Percentiles rank a stretch among this genome's conserved stretches.
Evolutionary conservation across 768 basidiomycete genomes (phyloP).

Genomic region (Saitozyma podzolica): DNA sequence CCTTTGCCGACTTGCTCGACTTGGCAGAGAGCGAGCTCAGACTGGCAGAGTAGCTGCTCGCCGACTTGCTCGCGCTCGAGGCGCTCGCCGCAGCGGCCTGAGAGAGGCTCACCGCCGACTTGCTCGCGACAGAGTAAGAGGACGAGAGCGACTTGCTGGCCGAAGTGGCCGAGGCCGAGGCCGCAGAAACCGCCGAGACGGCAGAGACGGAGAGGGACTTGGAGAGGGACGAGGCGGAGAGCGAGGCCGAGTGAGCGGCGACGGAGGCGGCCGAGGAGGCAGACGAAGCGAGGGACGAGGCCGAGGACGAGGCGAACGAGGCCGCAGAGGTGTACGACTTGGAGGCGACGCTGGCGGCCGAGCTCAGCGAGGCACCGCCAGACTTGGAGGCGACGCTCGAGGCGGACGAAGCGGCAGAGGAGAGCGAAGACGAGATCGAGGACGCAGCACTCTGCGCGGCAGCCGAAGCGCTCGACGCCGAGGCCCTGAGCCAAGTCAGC

Average conservation of each 20-base stretch:
- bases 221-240: conserved; percentile 41
- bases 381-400: conserved; percentile 46
- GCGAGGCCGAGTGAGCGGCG: conserved; percentile 40
- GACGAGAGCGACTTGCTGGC: conserved; percentile 34
- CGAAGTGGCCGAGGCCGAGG: conserved; percentile 32
- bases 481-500: conserved; percentile 34
- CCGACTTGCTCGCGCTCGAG: conserved; percentile 22
- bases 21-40: conserved; percentile 44
- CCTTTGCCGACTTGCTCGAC: conserved; percentile 47
- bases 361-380: conserved; percentile 34
- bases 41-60: conserved; percentile 39
- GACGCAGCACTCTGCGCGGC: conserved; percentile 43
- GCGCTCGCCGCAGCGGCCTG: conserved; percentile 34
- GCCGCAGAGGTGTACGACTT: conserved; percentile 48
- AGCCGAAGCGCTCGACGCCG: conserved; percentile 46
- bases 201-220: conserved; percentile 39
- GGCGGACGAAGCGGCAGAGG: conserved; percentile 44
- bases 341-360: conserved; percentile 46
- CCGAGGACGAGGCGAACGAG: conserved; percentile 45
- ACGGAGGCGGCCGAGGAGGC: conserved; percentile 46
- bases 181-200: conserved; percentile 36
- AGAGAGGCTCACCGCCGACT: conserved; percentile 37
- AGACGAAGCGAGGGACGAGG: conserved; percentile 45
- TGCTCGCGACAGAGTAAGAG: conserved; percentile 36
- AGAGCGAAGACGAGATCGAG: conserved; percentile 43